These are phyloP conservation scores for Senna siamea DNA, from an alignment of 306 rosid genomes.

Conservation along the genomic window DNA sequence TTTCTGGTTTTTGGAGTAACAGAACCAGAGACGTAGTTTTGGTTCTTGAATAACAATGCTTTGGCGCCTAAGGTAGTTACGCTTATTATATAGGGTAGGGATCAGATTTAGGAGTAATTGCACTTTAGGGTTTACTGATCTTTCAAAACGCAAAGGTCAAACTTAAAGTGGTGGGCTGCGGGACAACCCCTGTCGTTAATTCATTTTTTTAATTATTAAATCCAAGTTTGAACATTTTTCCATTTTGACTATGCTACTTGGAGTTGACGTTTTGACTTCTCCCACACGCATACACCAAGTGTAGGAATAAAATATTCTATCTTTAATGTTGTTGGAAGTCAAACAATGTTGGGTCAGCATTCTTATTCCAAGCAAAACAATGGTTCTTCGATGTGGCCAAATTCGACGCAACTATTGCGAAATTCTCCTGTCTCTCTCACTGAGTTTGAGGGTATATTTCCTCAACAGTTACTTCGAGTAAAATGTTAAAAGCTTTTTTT, in stretches of 20 bases:
- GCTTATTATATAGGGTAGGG: constrained; percentile 28
- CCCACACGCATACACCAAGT: constrained; percentile 27
- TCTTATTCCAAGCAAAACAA: neutral
- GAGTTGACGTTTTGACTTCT: constrained; percentile 45
- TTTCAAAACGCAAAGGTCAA: too few relatives aligned
- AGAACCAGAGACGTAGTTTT: neutral
- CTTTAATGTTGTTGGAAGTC: neutral
- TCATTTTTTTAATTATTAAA: neutral
- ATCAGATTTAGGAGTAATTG: constrained; percentile 39
- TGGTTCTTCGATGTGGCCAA: constrained; percentile 3
- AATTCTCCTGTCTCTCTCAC: neutral
- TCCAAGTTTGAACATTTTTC: neutral
- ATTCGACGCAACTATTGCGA: neutral
- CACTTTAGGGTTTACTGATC: constrained; percentile 34
- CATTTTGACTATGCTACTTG: constrained; percentile 38
- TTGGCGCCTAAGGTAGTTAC: too few relatives aligned
- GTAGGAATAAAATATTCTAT: constrained; percentile 19
- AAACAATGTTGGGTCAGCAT: neutral
- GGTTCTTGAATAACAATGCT: neutral
- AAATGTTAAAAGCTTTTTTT: neutral
- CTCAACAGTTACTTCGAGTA: neutral
- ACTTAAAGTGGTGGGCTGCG: constrained; percentile 28
- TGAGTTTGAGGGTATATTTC: neutral
- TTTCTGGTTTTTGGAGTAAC: too few relatives aligned
- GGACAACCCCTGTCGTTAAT: neutral